Base-by-base conservation (phyloP, 1,284 basidiomycete species). In the Ganoderma lucidum region DNA sequence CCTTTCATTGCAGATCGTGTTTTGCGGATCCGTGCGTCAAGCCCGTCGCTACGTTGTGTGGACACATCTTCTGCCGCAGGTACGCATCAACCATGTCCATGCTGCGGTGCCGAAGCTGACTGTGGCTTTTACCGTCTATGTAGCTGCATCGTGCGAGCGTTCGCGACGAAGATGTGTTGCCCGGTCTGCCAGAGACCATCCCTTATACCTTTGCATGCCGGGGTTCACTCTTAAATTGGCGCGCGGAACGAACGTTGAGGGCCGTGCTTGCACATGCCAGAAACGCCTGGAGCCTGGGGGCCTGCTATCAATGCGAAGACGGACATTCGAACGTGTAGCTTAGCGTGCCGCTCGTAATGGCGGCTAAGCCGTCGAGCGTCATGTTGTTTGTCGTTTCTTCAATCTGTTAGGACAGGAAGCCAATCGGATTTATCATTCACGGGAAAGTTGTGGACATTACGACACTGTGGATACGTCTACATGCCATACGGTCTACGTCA, bases 11-110 rank as follows among this genome's bases (percentile, higher is more conserved):
- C 58, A 55, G 69, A 32, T 39, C 42, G 30, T 73, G 71, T 56
- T 19, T 65, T 1, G 32, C 17, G n/a, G 67, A 70, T 14, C 62
- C 69, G 8, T 69, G 69, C 58, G 30, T 61, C 10, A 65, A 72
- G 9, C 73, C 73, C 2, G 67, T 68, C 23, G 63, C 63, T 10
- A 72, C 71, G 9, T 15, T 69, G 0, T 74, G 73, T 30, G 63
- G 63, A 10, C 63, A 64, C 28, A 44, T 64, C 39, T 64, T 64
- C 28, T 64, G 63, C 53, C 53, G 45, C n/a, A 30, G 53, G 63
- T 64, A 28, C 14, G 63, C 28, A 10, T 12, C 45, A 12, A 48
- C 8, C 2, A 23, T 10, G 45, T 23, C 45, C n/a, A 12, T 23
- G 48, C 9, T 28, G 23, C 23, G 23, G n/a, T 6, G n/a, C 23